Evolutionary conservation across 176 grass and related monocot species (phyloP).

Genomic region (Bonia amplexicaulis): DNA sequence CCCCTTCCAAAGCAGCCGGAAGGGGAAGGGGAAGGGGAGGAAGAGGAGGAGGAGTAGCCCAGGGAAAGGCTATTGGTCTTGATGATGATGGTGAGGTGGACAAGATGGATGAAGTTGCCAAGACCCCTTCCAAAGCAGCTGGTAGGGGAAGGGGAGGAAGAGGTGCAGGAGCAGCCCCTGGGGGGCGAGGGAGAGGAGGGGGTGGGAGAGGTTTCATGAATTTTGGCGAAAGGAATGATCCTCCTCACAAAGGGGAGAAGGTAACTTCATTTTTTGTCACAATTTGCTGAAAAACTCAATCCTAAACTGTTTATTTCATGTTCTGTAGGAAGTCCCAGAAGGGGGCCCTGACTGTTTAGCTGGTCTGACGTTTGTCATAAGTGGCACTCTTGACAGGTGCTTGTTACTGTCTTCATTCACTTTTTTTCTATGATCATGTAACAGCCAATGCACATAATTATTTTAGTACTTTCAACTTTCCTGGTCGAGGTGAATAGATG

Average conservation of each 20-base stretch:
- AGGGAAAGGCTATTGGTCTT: constrained; percentile 24
- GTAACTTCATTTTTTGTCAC: constrained; percentile 36
- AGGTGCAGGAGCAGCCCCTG: constrained; percentile 43
- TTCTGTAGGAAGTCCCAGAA: constrained; percentile 87
- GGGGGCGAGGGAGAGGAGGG: constrained; percentile 79
- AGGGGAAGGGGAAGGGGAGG: constrained; percentile 60
- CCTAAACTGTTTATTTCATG: constrained; percentile 24
- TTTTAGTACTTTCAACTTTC: neutral
- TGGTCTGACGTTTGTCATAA: constrained; percentile 95
- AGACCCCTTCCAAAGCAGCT: constrained; percentile 48
- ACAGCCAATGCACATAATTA: constrained; percentile 2
- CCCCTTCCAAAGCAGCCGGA: constrained; percentile 50
- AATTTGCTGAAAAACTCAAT: neutral
- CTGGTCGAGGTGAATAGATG: neutral
- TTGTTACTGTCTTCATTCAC: constrained; percentile 4
- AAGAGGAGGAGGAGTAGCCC: constrained; percentile 41
- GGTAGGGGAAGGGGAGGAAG: constrained; percentile 60
- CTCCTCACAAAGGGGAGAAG: constrained; percentile 98
- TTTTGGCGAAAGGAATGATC: constrained; percentile 98
- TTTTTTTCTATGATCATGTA: neutral
- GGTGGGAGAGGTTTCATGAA: constrained; percentile 95
- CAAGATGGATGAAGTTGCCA: constrained; percentile 40
- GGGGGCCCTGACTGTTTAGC: constrained; percentile 81
- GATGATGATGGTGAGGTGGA: constrained; percentile 42
- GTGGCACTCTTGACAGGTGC: constrained; percentile 96